Evolutionary conservation across 345 rosid species (phyloP), one percentile per base, ranked within the genome.

Genomic region (Salix exigua): DNA sequence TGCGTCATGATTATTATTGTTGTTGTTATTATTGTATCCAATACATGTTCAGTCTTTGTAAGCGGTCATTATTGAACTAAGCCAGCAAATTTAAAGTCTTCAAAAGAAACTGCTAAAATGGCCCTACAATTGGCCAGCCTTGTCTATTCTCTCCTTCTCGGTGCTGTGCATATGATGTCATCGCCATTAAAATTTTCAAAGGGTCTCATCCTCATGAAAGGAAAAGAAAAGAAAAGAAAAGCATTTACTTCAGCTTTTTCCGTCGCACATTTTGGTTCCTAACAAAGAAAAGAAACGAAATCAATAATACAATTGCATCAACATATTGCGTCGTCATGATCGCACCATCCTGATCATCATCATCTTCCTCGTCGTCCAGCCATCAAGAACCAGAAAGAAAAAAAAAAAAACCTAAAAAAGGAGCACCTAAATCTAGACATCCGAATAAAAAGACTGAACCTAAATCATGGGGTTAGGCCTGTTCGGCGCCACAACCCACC

Each of bases 401-500:
- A 31, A 4, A n/a, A n/a, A 51, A 21, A 50, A 25, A 26, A 63
- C 46, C 69, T 23, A 25, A n/a, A 55, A 73, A 76, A 26, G 28
- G 62, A 12, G 58, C 63, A 40, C 46, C 31, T 25, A 42, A 67
- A 74, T 82, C 71, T 80, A 71, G 81, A 82, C 60, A 80, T 55
- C 51, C 80, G 18, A 63, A 18, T 61, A 37, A 51, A 60, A 65
- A 23, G 23, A 21, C 6, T 33, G 60, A 9, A 26, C 26, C 71
- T 68, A 38, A 23, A 18, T n/a, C 40, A 35, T 51, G 11, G 86
- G 79, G 85, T 82, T 77, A 78, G 82, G 83, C 82, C 71, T 55
- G 71, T 85, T 66, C 75, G 82, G 90, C 87, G 76, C 84, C 82
- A 38, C 75, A 80, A 81, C 82, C 42, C 8, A 67, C 80, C 81